Base-by-base conservation (phyloP, 2,329 filamentous ascomycete genomes). In the Aphanocladium album region DNA sequence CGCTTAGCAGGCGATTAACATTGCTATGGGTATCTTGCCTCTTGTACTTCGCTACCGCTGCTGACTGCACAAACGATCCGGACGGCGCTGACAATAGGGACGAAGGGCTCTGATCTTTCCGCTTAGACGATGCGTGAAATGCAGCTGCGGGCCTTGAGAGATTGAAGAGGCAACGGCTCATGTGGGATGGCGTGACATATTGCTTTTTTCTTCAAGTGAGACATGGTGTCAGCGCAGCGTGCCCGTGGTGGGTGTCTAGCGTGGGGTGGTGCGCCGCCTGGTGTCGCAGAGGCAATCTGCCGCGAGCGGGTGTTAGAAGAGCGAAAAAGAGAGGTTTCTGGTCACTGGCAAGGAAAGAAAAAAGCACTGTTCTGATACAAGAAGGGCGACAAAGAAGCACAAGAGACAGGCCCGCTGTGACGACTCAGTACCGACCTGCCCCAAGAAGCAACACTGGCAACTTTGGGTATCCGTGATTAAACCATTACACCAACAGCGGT, bases 211-310 rank as follows among this genome's bases (percentile, higher is more conserved):
- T 4, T 17, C 17, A 50, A 57, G 35, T 57, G 45, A 57, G 55
- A 57, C 55, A 57, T 41, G 45, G 55, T 50, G 35, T 50, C 45
- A 50, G 54, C 45, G 37, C 46, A 50, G 55, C 39, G 53, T 30
- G 14, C 25, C 53, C n/a, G 17, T 16, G 41, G 39, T 33, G 55
- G 41, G 43, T 27, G 45, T 39, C 17, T n/a, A 39, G 21, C 37
- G 51, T 53, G 51, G 35, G 35, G 55, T 57, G 54, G 30, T 46
- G 54, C 23, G 51, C 30, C 30, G 30, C 9, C 30, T 9, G 9
- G 30, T 30, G 30, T 23, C 17, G 19, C 23, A 41, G 33, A 37
- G 14, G 27, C 21, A 54, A 43, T 30, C 30, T n/a, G 21, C 33
- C 5, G 37, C 21, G 35, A 53, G 21, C 33, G 19, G 19, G 19